Evolutionary conservation across 2,329 filamentous ascomycete species (phyloP).

Genomic region (Pyrenochaeta sp.): DNA sequence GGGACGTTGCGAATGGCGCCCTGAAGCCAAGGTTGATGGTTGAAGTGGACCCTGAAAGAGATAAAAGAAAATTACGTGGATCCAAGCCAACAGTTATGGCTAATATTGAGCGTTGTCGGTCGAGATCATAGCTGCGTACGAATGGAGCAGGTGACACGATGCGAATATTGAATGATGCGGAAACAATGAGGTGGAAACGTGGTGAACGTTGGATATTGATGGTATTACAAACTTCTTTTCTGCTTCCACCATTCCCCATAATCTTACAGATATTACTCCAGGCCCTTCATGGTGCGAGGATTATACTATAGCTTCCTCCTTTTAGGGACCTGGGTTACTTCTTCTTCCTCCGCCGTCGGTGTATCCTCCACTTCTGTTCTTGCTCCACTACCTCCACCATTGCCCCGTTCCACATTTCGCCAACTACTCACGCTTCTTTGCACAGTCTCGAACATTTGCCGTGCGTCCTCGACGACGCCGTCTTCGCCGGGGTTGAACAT

Average conservation of each 20-base stretch:
- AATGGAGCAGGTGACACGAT: no score
- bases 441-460: constrained; percentile 88
- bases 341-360: constrained; percentile 34
- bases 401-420: constrained; percentile 69
- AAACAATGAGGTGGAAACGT: no score
- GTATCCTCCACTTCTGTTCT: constrained; percentile 41
- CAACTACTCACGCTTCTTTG: constrained; percentile 79
- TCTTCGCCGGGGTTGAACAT: constrained; percentile 98
- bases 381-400: constrained; percentile 21
- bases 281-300: constrained; percentile 1
- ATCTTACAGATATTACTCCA: background rate
- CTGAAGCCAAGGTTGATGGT: no score
- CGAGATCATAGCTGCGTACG: no score
- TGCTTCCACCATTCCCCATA: background rate
- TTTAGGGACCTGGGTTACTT: constrained; percentile 29
- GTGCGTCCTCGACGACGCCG: constrained; percentile 84
- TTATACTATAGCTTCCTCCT: constrained; percentile 38
- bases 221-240: no score
- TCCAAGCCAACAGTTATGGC: no score
- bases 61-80: no score
- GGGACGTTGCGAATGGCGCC: no score
- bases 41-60: no score
- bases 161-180: no score
- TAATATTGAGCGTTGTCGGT: no score
- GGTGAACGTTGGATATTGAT: no score